Evolutionary conservation across 164 flowering plant genomes (phyloP).

Genomic region (Macadamia integrifolia): DNA sequence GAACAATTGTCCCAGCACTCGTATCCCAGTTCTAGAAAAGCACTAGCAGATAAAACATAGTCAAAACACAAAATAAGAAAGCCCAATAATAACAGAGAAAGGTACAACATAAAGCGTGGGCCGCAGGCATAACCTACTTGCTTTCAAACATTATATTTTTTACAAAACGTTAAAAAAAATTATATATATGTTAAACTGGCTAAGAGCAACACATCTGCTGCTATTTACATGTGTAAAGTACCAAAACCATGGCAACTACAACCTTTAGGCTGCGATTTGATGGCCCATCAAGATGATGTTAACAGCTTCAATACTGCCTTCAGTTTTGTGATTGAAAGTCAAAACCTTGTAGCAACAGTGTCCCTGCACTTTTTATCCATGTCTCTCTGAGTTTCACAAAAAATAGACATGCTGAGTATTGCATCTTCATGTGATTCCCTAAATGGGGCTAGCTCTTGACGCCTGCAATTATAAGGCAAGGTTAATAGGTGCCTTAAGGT

Average conservation of each 20-base stretch:
- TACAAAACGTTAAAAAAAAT: neutral
- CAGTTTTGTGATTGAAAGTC: neutral
- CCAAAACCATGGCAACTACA: conserved; percentile 9
- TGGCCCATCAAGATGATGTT: neutral
- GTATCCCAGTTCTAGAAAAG: no score
- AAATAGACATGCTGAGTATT: neutral
- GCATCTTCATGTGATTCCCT: neutral
- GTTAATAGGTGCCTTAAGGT: no score
- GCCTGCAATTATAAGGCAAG: conserved; percentile 16
- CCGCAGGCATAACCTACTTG: no score
- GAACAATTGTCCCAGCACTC: no score
- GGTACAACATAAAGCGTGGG: no score
- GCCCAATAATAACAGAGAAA: no score
- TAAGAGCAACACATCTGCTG: neutral
- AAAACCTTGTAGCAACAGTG: neutral
- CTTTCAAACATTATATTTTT: neutral
- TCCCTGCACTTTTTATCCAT: neutral
- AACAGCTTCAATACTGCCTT: neutral
- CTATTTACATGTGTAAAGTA: conserved; percentile 12
- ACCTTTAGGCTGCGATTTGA: conserved; percentile 6
- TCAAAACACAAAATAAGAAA: no score
- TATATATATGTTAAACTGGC: neutral
- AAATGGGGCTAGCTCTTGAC: conserved; percentile 24
- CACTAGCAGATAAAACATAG: no score
- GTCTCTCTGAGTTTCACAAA: neutral